Evolutionary conservation across 2,329 filamentous ascomycete genomes (phyloP).

Genomic region (Hortaea werneckii): DNA sequence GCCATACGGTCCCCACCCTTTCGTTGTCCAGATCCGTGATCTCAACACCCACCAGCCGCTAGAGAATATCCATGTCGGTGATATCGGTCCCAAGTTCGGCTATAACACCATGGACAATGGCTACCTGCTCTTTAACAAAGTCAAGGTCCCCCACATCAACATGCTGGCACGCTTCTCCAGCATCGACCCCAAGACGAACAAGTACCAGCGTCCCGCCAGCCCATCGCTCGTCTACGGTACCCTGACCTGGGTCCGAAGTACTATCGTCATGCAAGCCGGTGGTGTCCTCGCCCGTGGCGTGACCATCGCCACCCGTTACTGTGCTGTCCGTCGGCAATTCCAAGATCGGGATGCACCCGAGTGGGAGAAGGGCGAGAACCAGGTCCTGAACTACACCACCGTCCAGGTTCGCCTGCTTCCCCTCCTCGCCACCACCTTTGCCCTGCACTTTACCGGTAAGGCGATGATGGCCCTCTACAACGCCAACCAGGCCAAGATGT

Average conservation of each 20-base stretch:
- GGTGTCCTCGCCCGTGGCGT: slow-evolving; percentile 63
- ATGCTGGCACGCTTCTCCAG: slow-evolving; percentile 64
- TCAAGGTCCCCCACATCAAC: slow-evolving; percentile 63
- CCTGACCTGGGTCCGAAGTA: slow-evolving; percentile 63
- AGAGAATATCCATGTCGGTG: slow-evolving; percentile 61
- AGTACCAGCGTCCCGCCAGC: slow-evolving; percentile 57
- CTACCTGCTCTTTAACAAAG: slow-evolving; percentile 65
- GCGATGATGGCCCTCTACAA: slow-evolving; percentile 66
- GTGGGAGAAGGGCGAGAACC: slow-evolving; percentile 53
- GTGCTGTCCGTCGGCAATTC: slow-evolving; percentile 65
- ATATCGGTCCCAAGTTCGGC: slow-evolving; percentile 53
- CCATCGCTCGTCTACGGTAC: slow-evolving; percentile 65
- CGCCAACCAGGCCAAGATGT: slow-evolving; percentile 60
- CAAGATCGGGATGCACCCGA: slow-evolving; percentile 59
- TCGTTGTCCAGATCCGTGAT: slow-evolving; percentile 65
- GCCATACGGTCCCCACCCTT: slow-evolving; percentile 63
- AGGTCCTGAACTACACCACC: slow-evolving; percentile 73
- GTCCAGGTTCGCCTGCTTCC: slow-evolving; percentile 65
- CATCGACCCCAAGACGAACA: slow-evolving; percentile 57
- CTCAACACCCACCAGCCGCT: slow-evolving; percentile 59
- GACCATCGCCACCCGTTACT: slow-evolving; percentile 67
- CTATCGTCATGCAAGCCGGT: slow-evolving; percentile 64
- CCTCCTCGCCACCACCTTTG: slow-evolving; percentile 62
- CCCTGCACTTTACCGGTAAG: slow-evolving; percentile 66
- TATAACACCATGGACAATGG: slow-evolving; percentile 66